phyloP scores from a whole-genome alignment of 352 stramenopile genomes.

The Globisporangium perplexum region DNA sequence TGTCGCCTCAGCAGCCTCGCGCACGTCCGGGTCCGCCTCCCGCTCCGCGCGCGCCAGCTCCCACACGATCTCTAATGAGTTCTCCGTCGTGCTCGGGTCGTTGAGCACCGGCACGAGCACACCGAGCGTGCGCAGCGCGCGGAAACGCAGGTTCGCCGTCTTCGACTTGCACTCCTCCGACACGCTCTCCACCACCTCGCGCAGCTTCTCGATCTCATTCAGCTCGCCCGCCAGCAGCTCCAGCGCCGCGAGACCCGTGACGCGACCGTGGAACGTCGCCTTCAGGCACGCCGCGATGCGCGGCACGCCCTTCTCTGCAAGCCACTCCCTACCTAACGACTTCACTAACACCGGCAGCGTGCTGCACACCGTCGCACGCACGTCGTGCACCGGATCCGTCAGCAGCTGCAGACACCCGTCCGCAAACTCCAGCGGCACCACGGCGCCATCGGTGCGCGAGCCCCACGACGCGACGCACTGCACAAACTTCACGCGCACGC shows the following conservation, averaged over 20 bases:
- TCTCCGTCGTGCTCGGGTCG: conserved; percentile 55
- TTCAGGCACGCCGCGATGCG: conserved; percentile 56
- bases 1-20: conserved; percentile 60
- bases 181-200: conserved; percentile 55
- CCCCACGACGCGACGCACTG: conserved; percentile 81
- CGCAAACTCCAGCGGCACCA: conserved; percentile 62
- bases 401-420: conserved; percentile 67
- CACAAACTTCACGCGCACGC: conserved; percentile 82
- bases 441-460: conserved; percentile 49
- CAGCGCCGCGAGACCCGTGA: conserved; percentile 66
- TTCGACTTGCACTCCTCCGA: conserved; percentile 73
- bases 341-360: conserved; percentile 60
- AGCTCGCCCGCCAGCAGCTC: conserved; percentile 59
- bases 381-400: conserved; percentile 62
- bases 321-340: conserved; percentile 74
- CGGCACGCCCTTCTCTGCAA: conserved; percentile 61
- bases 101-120: conserved; percentile 66
- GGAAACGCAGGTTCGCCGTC: conserved; percentile 79
- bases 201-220: conserved; percentile 63
- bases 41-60: conserved; percentile 47
- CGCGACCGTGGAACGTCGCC: conserved; percentile 63
- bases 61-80: conserved; percentile 71
- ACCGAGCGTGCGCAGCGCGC: conserved; percentile 60
- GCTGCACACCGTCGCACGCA: conserved; percentile 54
- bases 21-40: conserved; percentile 70